Evolutionary conservation across 192 early-diverging fungal species (phyloP).

Genomic region (Backusella australiensis): DNA sequence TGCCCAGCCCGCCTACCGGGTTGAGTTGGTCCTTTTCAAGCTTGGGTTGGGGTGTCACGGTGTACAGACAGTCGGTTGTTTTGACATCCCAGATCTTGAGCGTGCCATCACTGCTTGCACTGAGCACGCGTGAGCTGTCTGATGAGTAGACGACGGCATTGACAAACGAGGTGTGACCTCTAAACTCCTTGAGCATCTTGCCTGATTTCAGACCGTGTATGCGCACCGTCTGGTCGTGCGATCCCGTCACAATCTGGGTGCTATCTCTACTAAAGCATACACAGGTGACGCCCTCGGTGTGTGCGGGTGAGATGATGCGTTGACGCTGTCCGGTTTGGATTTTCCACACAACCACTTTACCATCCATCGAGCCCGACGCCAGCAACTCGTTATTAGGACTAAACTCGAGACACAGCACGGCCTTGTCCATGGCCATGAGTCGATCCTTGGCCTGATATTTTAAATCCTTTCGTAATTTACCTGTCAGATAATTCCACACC

Average conservation of each 20-base stretch:
- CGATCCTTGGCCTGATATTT: constrained; percentile 91
- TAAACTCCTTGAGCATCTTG: constrained; percentile 87
- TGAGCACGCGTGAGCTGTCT: constrained; percentile 72
- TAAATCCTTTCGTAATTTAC: constrained; percentile 85
- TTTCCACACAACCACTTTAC: constrained; percentile 88
- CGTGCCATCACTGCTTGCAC: constrained; percentile 84
- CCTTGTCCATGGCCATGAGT: constrained; percentile 88
- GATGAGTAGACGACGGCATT: constrained; percentile 74
- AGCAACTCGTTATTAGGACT: constrained; percentile 76
- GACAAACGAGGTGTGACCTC: constrained; percentile 89
- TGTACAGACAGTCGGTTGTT: constrained; percentile 62
- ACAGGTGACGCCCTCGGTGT: constrained; percentile 80
- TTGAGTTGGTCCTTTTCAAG: constrained; percentile 17
- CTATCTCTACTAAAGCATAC: constrained; percentile 78
- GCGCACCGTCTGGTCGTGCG: constrained; percentile 76
- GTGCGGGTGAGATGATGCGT: constrained; percentile 76
- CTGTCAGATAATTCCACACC: constrained; percentile 91
- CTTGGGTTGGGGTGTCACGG: constrained; percentile 57
- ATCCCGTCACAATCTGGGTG: constrained; percentile 74
- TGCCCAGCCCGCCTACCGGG: constrained; percentile 48
- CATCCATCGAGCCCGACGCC: constrained; percentile 82
- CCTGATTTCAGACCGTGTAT: constrained; percentile 93
- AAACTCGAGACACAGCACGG: constrained; percentile 78
- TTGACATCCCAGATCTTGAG: constrained; percentile 92
- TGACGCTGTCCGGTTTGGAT: constrained; percentile 70